Evolutionary conservation across 495 filamentous ascomycete species (phyloP), one percentile per base, ranked within the genome.

Genomic region (Aspergillus carlsbadensis): DNA sequence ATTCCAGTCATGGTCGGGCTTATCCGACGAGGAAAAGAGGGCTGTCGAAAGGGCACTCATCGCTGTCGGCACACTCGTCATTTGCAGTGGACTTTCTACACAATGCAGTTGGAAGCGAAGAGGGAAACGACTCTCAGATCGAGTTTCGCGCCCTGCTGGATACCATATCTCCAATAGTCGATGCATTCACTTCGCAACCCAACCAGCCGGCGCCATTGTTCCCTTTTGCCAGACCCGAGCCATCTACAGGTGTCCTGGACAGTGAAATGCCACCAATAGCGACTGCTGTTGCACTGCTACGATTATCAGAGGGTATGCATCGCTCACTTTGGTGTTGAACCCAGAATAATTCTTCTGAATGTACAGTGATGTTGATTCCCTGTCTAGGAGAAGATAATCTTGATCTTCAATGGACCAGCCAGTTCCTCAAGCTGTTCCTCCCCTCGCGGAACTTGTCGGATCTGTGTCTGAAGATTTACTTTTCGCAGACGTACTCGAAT

Each of bases 381-480:
- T 29, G n/a, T n/a, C 26, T 29, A 29, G 26, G 26, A 29, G 26
- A 29, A 8, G 26, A 8, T 8, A 29, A 29, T 8, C 3, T 29
- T 29, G 26, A 29, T 29, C 26, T 29, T 29, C 26, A 29, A 29
- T 29, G 26, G 26, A 29, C 8, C 3, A 29, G 26, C 26, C 26
- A 29, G 4, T 29, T 29, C 26, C 8, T 29, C 8, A 29, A 15
- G 5, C 11, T 6, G 3, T 40, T 53, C n/a, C 22, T 53, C 7
- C 5, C 5, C 20, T 22, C 50, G 1, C 36, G 18, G 3, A 52
- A 10, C 21, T 15, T 58, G 14, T 58, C 56, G 3, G 56, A 58
- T 26, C 17, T 58, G 4, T 58, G 56, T 18, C 43, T 58, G 6
- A 58, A 58, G 35, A 29, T 58, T 6, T 58, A 58, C 13, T 58